These are phyloP conservation scores for Hyaloscypha finlandica DNA, from an alignment of 495 filamentous ascomycete species.

Conservation along the genomic window DNA sequence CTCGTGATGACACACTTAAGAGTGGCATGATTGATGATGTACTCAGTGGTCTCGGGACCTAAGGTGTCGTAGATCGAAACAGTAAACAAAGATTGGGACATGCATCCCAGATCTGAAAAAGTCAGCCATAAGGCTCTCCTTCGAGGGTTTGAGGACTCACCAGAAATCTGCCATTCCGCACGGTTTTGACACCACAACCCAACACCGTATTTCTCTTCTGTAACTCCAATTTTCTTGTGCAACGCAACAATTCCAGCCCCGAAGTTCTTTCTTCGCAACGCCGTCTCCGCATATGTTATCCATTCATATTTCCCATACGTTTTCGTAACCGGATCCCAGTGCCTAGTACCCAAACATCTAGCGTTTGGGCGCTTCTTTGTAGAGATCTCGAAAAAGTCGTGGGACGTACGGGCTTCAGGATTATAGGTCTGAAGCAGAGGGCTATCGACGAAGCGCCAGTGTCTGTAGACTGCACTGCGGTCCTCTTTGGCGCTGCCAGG, in stretches of 20 bases:
- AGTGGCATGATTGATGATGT: conserved; percentile 88
- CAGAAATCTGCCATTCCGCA: conserved; percentile 95
- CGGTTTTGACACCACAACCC: conserved; percentile 96
- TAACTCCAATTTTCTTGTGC: conserved; percentile 68
- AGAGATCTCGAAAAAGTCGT: conserved; percentile 79
- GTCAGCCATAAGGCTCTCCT: conserved; percentile 13
- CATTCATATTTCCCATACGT: conserved; percentile 79
- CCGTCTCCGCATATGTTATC: conserved; percentile 80
- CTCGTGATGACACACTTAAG: conserved; percentile 76
- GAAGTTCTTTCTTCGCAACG: conserved; percentile 77
- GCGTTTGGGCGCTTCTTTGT: conserved; percentile 56
- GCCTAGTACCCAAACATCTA: conserved; percentile 77
- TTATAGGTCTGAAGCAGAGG: conserved; percentile 72
- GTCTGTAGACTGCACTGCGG: conserved; percentile 75
- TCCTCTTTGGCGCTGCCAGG: conserved; percentile 73
- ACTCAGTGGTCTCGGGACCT: conserved; percentile 86
- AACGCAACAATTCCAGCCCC: conserved; percentile 85
- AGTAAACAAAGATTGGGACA: conserved; percentile 84
- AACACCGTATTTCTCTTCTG: conserved; percentile 73
- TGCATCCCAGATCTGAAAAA: conserved; percentile 75
- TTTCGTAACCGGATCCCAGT: conserved; percentile 76
- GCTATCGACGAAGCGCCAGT: conserved; percentile 73
- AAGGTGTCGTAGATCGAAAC: conserved; percentile 98
- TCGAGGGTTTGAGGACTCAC: conserved; percentile 43
- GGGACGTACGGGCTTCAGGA: conserved; percentile 69